Base-by-base conservation (phyloP, 2,329 filamentous ascomycete genomes). In the Cercospora sp. region DNA sequence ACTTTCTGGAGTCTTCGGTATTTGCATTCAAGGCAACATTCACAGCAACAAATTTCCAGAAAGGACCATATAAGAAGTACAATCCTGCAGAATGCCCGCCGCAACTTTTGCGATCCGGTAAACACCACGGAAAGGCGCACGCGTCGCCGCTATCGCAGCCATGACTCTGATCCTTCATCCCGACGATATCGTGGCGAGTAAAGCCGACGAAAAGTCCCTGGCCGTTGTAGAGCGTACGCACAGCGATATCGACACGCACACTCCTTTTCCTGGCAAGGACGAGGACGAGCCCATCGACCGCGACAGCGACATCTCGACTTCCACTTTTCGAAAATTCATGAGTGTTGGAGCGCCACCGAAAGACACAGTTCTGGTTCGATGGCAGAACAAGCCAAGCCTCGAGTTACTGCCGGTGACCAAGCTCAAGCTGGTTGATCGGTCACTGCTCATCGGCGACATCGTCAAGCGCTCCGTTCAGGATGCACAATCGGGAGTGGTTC, bases 401-500 rank as follows among this genome's bases (percentile, higher is more conserved):
- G 78, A 82, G 65, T 74, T 84, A 18, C 75, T 83, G 30, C 77
- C 77, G 1, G 78, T 80, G 60, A 72, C 81, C 10, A 80, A 82
- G 26, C 78, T 88, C 53, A 77, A 79, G 16, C 78, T 88, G 23
- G 76, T 88, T 31, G 85, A 87, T 75, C 82, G 87, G n/a, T 78
- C 80, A 1, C 76, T 88, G 13, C 80, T 83, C 60, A 82, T 87
- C 16, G 87, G 87, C 28, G 84, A 88, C 71, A 78, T 84, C 12
- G 86, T 88, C 62, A 88, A 87, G 75, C 78, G 80, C 36, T 78
- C 80, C 48, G 76, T 79, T 0, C 80, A 80, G 23, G 82, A 84
- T 70, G 79, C 83, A 16, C 82, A 85, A 77, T 86, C 84, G 63
- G 87, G 87, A 28, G 86, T 83, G 2, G 82, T 88, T 59, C 81